phyloP scores from a whole-genome alignment of 257 asterid genomes.

The Solanum tarijense region DNA sequence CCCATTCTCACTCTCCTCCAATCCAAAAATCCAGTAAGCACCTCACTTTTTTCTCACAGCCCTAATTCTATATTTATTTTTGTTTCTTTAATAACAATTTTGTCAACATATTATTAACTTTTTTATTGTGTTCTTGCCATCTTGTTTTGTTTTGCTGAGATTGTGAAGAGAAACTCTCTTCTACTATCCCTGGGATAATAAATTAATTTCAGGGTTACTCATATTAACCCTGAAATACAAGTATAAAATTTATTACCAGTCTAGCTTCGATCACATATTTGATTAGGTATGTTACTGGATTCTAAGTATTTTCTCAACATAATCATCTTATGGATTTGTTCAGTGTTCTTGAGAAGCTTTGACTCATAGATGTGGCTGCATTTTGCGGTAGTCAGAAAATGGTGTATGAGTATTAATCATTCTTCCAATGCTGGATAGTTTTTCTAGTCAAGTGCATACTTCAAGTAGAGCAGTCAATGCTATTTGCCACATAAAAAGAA shows the following conservation, averaged over 20 bases:
- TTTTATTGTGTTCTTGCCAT: not conserved
- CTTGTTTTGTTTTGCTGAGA: not conserved
- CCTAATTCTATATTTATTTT: not conserved
- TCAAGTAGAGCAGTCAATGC: not conserved
- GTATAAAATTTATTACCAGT: not conserved
- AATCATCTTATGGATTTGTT: not conserved
- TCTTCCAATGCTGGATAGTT: not conserved
- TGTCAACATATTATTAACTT: not conserved
- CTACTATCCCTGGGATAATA: not conserved
- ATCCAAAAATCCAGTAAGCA: constrained; percentile 11
- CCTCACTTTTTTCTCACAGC: not conserved
- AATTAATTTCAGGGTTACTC: not conserved
- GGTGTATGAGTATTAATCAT: not conserved
- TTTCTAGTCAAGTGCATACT: not conserved
- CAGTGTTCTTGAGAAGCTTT: not conserved
- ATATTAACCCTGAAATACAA: not conserved
- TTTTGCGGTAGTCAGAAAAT: not conserved
- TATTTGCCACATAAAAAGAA: not conserved
- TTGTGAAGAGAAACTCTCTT: not conserved
- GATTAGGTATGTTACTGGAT: not conserved
- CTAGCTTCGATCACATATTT: not conserved
- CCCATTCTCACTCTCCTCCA: constrained; percentile 9
- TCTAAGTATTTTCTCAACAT: not conserved
- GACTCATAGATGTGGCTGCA: not conserved
- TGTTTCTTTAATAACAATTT: not conserved